Base-by-base conservation (phyloP, 1,284 basidiomycete genomes). In the Calocybe gambosa region DNA sequence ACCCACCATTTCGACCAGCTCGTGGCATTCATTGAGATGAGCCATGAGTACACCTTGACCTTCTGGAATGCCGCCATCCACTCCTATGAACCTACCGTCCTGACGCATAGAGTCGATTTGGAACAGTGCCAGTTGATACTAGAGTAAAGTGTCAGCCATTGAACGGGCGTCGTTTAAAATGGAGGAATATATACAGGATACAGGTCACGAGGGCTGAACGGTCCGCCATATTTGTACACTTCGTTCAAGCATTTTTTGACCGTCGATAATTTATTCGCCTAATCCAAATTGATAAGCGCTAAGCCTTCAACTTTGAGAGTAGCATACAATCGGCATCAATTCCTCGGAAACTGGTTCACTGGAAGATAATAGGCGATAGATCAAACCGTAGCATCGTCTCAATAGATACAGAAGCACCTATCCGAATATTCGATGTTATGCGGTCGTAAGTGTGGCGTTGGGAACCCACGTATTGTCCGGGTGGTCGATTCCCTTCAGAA, bases 281-380 rank as follows among this genome's bases (percentile, higher is more conserved):
- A 54, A 1, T 23, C n/a, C 10, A 1, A 26, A 18, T 26, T 15
- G 46, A 38, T 46, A 31, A 51, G 25, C 26, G 18, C 8, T 5
- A 2, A 13, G 9, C 2, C 9, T 10, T 28, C 15, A 23, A 4
- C 13, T 7, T 29, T 18, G n/a, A 5, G 15, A 15, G 15, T 26
- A 40, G 51, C 58, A 55, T 66, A 95, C 95, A 49, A 97, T 82
- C 5, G 94, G 94, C 87, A 96, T 96, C 25, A 98, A 71, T 64
- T 98, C 94, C 64, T 97, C 94, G 0, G 93, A 96, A n/a, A 99
- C 93, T 0, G 96, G 96, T 68, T 98, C 95, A 47, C 90, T 93
- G n/a, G 93, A 94, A 19, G 93, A 94, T 54, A 99, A 80, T 42
- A 99, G 68, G 21, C 89, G 81, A 67, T 97, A 98, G 57, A 97